A percentile compares a stretch with the other conserved stretches of the same genome.
These are phyloP conservation scores for Simmondsia chinensis DNA, from an alignment of 148 eudicot species.

Conservation along the genomic window DNA sequence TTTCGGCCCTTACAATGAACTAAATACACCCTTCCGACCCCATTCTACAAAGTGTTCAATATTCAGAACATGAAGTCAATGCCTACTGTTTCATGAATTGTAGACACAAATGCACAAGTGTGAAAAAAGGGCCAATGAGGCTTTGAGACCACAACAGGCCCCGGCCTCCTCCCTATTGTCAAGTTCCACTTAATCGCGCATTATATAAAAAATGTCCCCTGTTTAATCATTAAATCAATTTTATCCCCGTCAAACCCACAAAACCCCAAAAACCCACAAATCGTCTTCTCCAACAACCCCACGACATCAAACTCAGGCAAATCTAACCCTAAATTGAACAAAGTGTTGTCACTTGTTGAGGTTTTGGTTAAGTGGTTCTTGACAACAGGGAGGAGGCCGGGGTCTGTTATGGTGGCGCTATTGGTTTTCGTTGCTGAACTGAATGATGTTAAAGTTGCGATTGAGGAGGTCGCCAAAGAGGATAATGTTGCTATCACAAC, in stretches of 20 bases:
- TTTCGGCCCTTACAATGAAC: too few relatives aligned
- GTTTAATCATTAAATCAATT: slow-evolving; percentile 45
- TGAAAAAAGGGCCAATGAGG: too few relatives aligned
- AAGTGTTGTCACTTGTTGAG: slow-evolving; percentile 37
- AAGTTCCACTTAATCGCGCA: slow-evolving; percentile 79
- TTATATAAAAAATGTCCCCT: slow-evolving; percentile 66
- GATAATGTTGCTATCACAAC: slow-evolving; percentile 38
- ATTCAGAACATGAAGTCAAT: too few relatives aligned
- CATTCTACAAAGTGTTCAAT: too few relatives aligned
- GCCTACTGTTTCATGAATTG: too few relatives aligned
- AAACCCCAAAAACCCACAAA: slow-evolving; percentile 32
- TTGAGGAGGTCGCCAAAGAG: slow-evolving; percentile 55
- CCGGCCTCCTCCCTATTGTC: slow-evolving; percentile 73
- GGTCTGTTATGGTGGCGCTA: slow-evolving; percentile 63
- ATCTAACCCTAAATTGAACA: slow-evolving; percentile 35
- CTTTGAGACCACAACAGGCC: slow-evolving; percentile 62
- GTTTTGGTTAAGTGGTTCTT: slow-evolving; percentile 72
- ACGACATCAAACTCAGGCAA: slow-evolving; percentile 65
- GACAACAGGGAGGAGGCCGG: slow-evolving; percentile 74
- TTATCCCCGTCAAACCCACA: slow-evolving; percentile 16
- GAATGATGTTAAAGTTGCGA: slow-evolving; percentile 42
- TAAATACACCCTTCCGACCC: too few relatives aligned
- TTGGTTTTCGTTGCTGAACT: slow-evolving; percentile 54
- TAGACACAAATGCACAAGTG: too few relatives aligned
- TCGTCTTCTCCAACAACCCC: slow-evolving; percentile 25